Percentiles rank a stretch among this genome's conserved stretches.
Conservation (phyloP, 2,329 filamentous ascomycete species). For the Tricladium varicosporioides region DNA sequence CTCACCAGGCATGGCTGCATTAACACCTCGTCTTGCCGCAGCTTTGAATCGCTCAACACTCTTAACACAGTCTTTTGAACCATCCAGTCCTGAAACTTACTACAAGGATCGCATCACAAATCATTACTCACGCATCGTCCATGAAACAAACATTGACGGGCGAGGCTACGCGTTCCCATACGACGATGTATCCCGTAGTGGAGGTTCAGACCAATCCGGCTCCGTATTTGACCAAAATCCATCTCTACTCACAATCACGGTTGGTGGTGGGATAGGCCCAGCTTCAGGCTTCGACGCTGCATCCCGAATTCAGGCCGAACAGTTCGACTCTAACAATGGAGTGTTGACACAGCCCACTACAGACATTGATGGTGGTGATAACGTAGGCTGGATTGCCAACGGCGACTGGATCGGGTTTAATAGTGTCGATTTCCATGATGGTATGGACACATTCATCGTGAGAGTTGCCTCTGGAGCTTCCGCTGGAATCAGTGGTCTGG, state of each 20-base stretch:
- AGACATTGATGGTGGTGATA: no score
- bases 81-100: constrained; percentile 48
- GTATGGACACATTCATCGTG: no score
- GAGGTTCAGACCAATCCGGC: constrained; percentile 58
- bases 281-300: no score
- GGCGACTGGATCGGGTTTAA: no score
- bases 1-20: constrained; percentile 30
- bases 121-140: constrained; percentile 65
- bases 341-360: no score
- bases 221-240: constrained; percentile 51
- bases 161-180: constrained; percentile 71
- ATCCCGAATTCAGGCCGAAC: no score
- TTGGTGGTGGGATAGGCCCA: constrained; percentile 15
- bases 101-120: constrained; percentile 58
- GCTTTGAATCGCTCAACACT: constrained; percentile 75
- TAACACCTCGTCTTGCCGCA: constrained; percentile 70
- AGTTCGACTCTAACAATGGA: no score
- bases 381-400: no score
- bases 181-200: constrained; percentile 62
- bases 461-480: no score
- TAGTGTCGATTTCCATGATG: no score
- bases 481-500: no score
- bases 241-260: constrained; percentile 15
- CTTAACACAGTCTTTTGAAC: constrained; percentile 50
- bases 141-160: constrained; percentile 56